Conservation (phyloP, 2,329 filamentous ascomycete species). For the Ceratocystis albifundus region DNA sequence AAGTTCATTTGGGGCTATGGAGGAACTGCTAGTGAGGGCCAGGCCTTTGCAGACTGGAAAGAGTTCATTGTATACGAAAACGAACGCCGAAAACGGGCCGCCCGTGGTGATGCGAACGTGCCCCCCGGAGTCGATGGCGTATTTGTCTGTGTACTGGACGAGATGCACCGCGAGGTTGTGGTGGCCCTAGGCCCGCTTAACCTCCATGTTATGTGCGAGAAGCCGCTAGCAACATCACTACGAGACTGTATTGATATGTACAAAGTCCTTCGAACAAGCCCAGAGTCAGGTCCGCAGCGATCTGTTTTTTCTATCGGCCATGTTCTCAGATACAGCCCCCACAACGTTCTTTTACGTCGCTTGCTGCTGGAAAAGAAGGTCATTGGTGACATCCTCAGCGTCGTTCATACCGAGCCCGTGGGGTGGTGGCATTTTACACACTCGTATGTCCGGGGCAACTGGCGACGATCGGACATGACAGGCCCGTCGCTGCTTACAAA, state of each 20-base stretch:
- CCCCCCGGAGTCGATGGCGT: constrained; percentile 49
- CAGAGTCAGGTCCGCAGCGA: constrained; percentile 26
- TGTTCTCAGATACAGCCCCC: constrained; percentile 83
- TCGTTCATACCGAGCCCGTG: constrained; percentile 88
- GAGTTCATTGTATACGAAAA: constrained; percentile 66
- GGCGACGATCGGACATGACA: constrained; percentile 68
- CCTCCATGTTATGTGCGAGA: constrained; percentile 88
- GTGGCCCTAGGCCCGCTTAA: constrained; percentile 56
- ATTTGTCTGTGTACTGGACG: constrained; percentile 64
- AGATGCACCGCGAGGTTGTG: constrained; percentile 75
- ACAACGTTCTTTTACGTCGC: constrained; percentile 74
- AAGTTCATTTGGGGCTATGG: constrained; percentile 58
- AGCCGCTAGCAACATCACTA: constrained; percentile 74
- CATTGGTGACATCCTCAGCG: constrained; percentile 73
- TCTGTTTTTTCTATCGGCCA: constrained; percentile 79
- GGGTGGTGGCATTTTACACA: constrained; percentile 95
- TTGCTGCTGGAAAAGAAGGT: constrained; percentile 62
- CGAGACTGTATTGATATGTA: constrained; percentile 68
- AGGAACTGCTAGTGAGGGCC: constrained; percentile 40
- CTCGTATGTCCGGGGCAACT: constrained; percentile 85
- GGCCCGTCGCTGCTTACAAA: constrained; percentile 82
- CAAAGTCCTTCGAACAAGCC: constrained; percentile 37
- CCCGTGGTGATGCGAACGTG: constrained; percentile 37
- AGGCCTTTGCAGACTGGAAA: constrained; percentile 62
- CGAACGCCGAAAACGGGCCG: constrained; percentile 41